Base-by-base conservation (phyloP, 176 grass and related monocot genomes). In the Cenchrus fungigraminus region DNA sequence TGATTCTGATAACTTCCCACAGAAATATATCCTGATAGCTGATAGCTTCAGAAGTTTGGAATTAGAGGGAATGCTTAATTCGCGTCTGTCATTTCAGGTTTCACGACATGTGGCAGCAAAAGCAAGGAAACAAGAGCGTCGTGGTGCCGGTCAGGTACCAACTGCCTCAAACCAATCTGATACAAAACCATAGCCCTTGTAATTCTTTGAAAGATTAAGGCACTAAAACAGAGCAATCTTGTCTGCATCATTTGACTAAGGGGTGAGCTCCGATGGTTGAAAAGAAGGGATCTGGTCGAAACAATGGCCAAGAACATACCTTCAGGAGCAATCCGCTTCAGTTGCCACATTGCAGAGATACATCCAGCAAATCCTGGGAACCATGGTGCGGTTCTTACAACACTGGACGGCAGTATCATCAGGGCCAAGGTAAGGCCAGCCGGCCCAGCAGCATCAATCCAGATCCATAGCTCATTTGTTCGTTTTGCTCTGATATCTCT, bases 251-350 rank as follows among this genome's bases (percentile, higher is more conserved):
- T 22, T 13, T 52, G 12, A 9, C 0, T 32, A 89, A 46, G 71
- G 29, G 55, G 20, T 1, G 87, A 86, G 51, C 9, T 82, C 12
- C 78, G 86, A 19, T 89, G 74, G 59, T 14, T 92, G 74, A 86
- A 70, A 69, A 86, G 86, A 16, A 86, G 70, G 8, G 83, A 88
- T 16, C 79, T 89, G 10, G 52, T 92, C 13, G 74, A 83, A 82
- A 74, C 83, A 13, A 25, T 92, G 74, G 90, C 83, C 49, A 61
- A n/a, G 13, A 64, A 71, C 58, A 40, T 89, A 56, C 86, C 86
- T 2, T 40, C 15, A 43, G 54, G 71, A 13, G 32, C 68, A 5
- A 79, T 92, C 79, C 86, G 83, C 51, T 83, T 89, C 25, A 63
- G 75, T 1, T 86, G 87, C 55, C 66, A 83, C 50, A 31, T 89